phyloP scores from a whole-genome alignment of 805 yeast species.

The Saccharomycopsis babjevae region DNA sequence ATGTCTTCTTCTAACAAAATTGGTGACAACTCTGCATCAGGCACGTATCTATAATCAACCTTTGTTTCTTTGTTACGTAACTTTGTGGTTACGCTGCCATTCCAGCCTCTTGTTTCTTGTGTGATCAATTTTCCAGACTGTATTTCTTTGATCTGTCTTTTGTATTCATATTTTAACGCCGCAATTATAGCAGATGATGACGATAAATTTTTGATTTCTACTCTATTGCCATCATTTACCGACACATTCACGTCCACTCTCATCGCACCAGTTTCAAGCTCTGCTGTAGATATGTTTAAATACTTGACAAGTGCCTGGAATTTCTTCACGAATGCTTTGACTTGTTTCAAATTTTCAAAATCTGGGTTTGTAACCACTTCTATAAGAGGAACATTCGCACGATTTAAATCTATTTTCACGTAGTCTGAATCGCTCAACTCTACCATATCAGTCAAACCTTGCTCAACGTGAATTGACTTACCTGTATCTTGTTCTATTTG shows the following conservation, averaged over 20 bases:
- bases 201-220: conserved; percentile 84
- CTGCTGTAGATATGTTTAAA: conserved; percentile 74
- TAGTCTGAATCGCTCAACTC: conserved; percentile 3
- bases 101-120: conserved; percentile 87
- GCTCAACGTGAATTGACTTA: conserved; percentile 48
- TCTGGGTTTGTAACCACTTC: conserved; percentile 92
- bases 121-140: conserved; percentile 27
- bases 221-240: conserved; percentile 53
- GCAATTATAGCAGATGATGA: conserved; percentile 69
- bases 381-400: conserved; percentile 78
- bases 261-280: conserved; percentile 89
- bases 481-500: conserved; percentile 97
- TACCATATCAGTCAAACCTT: conserved; percentile 21
- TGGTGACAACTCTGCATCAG: conserved; percentile 80
- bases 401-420: conserved; percentile 62
- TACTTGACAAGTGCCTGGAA: conserved; percentile 63
- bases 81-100: conserved; percentile 57
- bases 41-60: conserved; percentile 86
- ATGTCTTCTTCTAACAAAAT: conserved; percentile 38
- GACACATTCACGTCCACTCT: conserved; percentile 93
- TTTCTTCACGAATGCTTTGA: conserved; percentile 70
- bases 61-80: conserved; percentile 72
- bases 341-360: conserved; percentile 54
- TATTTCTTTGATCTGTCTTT: conserved; percentile 51
- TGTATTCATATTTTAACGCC: conserved; percentile 66